Evolutionary conservation across 805 yeast species (phyloP).

Genomic region (Candida verbasci): DNA sequence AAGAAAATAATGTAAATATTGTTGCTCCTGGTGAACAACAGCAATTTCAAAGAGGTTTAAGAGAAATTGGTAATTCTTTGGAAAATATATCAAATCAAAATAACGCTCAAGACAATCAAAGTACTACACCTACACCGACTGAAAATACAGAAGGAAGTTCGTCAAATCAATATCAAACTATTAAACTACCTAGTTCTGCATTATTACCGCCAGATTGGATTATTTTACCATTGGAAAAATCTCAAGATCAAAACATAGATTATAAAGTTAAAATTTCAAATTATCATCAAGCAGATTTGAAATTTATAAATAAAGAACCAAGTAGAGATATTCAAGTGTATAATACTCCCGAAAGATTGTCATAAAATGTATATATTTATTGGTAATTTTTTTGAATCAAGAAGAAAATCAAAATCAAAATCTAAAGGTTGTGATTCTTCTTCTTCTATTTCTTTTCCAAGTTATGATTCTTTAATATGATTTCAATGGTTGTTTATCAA

Average conservation of each 20-base stretch:
- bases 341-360: slow-evolving; percentile 2
- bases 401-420: slow-evolving; percentile 25
- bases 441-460: slow-evolving; percentile 8
- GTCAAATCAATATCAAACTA: slow-evolving; percentile 12
- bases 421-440: slow-evolving; percentile 13
- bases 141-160: background rate
- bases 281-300: slow-evolving; percentile 13
- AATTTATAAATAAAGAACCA: slow-evolving; percentile 8
- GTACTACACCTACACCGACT: background rate
- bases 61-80: background rate
- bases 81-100: background rate
- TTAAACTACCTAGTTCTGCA: slow-evolving; percentile 21
- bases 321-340: slow-evolving; percentile 6
- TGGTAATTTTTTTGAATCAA: slow-evolving; percentile 16
- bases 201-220: slow-evolving; percentile 29
- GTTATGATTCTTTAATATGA: background rate
- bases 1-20: background rate
- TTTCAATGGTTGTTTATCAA: background rate
- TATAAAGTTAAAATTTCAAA: slow-evolving; percentile 18
- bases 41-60: background rate
- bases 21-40: background rate
- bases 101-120: background rate
- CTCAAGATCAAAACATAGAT: slow-evolving; percentile 7
- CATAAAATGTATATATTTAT: background rate
- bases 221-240: slow-evolving; percentile 19